Evolutionary conservation across 2,329 filamentous ascomycete genomes (phyloP).

Genomic region (Penicillium sp.): DNA sequence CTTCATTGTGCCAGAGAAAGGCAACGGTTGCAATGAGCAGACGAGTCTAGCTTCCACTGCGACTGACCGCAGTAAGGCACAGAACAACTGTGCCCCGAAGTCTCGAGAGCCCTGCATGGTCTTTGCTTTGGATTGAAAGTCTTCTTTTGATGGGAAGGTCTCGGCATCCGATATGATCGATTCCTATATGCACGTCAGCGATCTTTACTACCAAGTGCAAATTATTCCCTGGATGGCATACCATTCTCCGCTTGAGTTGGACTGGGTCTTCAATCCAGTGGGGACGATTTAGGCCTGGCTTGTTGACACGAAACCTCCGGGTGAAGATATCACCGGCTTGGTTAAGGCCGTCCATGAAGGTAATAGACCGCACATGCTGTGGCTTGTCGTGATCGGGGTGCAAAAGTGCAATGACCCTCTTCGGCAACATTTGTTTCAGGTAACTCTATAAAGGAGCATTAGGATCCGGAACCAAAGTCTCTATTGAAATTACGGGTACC

Average conservation of each 20-base stretch:
- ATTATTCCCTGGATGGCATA: conserved; percentile 13
- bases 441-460: conserved; percentile 26
- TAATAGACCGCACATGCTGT: conserved; percentile 71
- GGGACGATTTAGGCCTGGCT: conserved; percentile 64
- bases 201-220: conserved; percentile 6
- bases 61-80: conserved; percentile 75
- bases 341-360: conserved; percentile 73
- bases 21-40: conserved; percentile 80
- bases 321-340: conserved; percentile 64
- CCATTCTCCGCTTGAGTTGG: conserved; percentile 54
- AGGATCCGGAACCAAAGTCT: neutral
- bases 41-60: conserved; percentile 78
- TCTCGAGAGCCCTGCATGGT: conserved; percentile 77
- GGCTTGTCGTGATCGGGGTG: conserved; percentile 63
- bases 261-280: conserved; percentile 69
- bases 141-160: conserved; percentile 61
- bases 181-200: conserved; percentile 41
- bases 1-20: conserved; percentile 55
- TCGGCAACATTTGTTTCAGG: conserved; percentile 62
- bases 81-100: conserved; percentile 84
- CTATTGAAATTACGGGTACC: conserved; percentile 26
- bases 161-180: conserved; percentile 61
- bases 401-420: conserved; percentile 62
- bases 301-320: conserved; percentile 65
- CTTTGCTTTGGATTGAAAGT: conserved; percentile 68